Percentiles rank a stretch among this genome's conserved stretches.
These are phyloP conservation scores for Ogataea pignaliae DNA, from an alignment of 805 yeast species.

Conservation along the genomic window DNA sequence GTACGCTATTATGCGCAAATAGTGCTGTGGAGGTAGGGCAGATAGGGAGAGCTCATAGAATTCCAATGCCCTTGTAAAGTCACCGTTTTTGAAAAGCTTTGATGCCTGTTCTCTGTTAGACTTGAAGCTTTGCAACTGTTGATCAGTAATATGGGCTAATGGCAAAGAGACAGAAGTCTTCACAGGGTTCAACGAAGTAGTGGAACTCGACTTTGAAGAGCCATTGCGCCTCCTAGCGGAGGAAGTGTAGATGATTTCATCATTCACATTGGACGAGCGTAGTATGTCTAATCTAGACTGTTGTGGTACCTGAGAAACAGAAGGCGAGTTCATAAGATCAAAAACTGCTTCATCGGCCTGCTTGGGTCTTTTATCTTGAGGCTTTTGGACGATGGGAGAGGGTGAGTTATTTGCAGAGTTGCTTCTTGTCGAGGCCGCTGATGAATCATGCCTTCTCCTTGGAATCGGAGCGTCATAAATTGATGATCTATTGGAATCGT, in stretches of 20 bases:
- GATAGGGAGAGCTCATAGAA: slow-evolving; percentile 48
- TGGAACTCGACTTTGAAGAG: slow-evolving; percentile 3
- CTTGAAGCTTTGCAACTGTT: slow-evolving; percentile 33
- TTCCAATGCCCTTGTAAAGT: slow-evolving; percentile 61
- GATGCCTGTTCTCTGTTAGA: slow-evolving; percentile 54
- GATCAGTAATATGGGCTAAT: slow-evolving; percentile 16
- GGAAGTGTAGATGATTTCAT: slow-evolving; percentile 21
- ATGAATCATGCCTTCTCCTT: not conserved
- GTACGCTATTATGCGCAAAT: slow-evolving; percentile 58
- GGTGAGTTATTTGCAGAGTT: not conserved
- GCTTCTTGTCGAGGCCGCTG: not conserved
- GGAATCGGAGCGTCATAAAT: not conserved
- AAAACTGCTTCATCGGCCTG: slow-evolving; percentile 23
- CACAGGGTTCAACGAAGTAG: slow-evolving; percentile 2
- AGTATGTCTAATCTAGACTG: slow-evolving; percentile 8
- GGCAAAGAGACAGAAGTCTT: slow-evolving; percentile 7
- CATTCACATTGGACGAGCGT: slow-evolving; percentile 9
- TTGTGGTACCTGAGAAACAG: slow-evolving; percentile 1
- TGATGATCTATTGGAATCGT: slow-evolving; percentile 18
- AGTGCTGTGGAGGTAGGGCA: slow-evolving; percentile 59
- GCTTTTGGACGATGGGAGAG: not conserved
- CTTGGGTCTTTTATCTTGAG: slow-evolving; percentile 5
- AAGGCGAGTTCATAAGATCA: slow-evolving; percentile 25
- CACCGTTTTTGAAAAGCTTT: slow-evolving; percentile 72
- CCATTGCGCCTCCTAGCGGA: slow-evolving; percentile 23